Conservation (phyloP, 148 eudicot species). For the Vaccinium vitisidaea region DNA sequence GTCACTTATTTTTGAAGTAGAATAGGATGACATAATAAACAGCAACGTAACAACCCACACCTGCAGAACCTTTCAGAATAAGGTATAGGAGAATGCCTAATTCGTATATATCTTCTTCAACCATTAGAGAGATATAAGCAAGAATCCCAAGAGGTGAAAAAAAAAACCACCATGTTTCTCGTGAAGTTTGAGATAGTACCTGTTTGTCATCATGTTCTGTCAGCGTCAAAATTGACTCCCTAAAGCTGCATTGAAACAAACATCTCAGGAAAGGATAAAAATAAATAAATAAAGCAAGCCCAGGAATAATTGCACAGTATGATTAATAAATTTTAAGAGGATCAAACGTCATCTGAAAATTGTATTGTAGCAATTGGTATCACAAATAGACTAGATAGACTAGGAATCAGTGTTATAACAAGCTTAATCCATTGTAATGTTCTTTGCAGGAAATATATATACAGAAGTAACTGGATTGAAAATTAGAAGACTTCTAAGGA, state of each 20-base stretch:
- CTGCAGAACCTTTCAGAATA: not conserved
- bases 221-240: conserved; percentile 67
- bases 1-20: not conserved
- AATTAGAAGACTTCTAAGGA: not conserved
- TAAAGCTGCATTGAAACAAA: conserved; percentile 59
- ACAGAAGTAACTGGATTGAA: not conserved
- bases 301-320: not conserved
- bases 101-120: not conserved
- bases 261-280: conserved; percentile 15
- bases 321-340: not conserved
- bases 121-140: not conserved
- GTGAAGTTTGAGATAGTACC: conserved; percentile 41
- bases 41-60: not conserved
- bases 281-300: not conserved
- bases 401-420: not conserved
- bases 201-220: conserved; percentile 81
- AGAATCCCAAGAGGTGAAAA: conserved; percentile 1
- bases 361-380: not conserved
- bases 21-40: not conserved
- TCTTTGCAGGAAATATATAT: not conserved
- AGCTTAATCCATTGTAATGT: not conserved
- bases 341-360: not conserved
- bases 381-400: not conserved
- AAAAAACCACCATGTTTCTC: not conserved
- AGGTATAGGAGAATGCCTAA: not conserved